Conservation (phyloP, 768 basidiomycete species). For the Lactarius trivialis region DNA sequence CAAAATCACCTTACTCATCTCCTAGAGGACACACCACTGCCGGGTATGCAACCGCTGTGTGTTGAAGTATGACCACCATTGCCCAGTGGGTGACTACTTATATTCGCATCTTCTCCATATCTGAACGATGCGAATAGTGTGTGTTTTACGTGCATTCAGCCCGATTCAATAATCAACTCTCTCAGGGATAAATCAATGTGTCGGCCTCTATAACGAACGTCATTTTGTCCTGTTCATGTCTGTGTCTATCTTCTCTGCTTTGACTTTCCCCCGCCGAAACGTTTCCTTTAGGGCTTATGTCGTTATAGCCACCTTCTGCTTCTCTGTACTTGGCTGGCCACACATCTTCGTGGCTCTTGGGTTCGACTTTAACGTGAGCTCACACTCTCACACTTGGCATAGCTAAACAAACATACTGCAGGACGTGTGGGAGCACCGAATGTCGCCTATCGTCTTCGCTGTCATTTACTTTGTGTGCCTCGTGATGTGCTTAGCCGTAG, state of each 20-base stretch:
- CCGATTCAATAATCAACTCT: neutral
- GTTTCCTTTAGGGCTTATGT: conserved; percentile 62
- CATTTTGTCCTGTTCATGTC: conserved; percentile 96
- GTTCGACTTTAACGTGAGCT: conserved; percentile 39
- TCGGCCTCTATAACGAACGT: conserved; percentile 90
- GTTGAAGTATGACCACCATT: conserved; percentile 87
- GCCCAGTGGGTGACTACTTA: conserved; percentile 59
- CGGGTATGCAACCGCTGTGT: conserved; percentile 86
- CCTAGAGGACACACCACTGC: conserved; percentile 87
- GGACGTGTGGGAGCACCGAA: conserved; percentile 31
- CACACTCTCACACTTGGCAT: neutral
- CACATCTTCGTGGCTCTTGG: conserved; percentile 55
- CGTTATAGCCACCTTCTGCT: conserved; percentile 58
- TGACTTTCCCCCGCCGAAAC: neutral
- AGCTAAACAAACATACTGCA: conserved; percentile 7
- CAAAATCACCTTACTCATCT: neutral
- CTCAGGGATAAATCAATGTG: conserved; percentile 94
- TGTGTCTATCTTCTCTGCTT: conserved; percentile 26
- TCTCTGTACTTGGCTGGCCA: conserved; percentile 56
- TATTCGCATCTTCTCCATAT: neutral
- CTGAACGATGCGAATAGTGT: conserved; percentile 8
- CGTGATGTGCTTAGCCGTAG: conserved; percentile 70
- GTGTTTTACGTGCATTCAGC: conserved; percentile 7
- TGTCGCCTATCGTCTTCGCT: conserved; percentile 65
- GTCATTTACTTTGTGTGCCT: conserved; percentile 68